These are phyloP conservation scores for Theobroma cacao DNA, from an alignment of 345 rosid genomes.

Conservation along the genomic window DNA sequence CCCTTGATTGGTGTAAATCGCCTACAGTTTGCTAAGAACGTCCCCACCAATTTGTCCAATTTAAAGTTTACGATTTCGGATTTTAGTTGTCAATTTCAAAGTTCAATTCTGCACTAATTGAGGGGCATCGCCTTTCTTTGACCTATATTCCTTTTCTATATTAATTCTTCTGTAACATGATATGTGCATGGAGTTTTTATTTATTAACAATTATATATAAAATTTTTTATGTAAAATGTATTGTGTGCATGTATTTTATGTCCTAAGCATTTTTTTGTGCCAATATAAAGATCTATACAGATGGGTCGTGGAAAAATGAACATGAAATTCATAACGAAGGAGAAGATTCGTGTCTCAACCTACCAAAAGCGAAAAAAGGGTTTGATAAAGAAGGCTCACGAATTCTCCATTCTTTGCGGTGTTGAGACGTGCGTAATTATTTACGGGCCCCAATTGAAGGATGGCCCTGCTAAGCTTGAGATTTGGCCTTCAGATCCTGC, in stretches of 20 bases:
- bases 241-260: not conserved
- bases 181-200: too few species aligned
- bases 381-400: slow-evolving; percentile 31
- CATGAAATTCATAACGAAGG: slow-evolving; percentile 12
- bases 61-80: not conserved
- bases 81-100: not conserved
- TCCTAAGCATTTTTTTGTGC: too few species aligned
- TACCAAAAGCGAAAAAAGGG: slow-evolving; percentile 34
- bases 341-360: slow-evolving; percentile 30
- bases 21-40: too few species aligned
- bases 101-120: not conserved
- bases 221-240: too few species aligned
- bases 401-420: slow-evolving; percentile 38
- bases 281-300: not conserved
- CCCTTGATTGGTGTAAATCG: too few species aligned
- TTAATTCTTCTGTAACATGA: too few species aligned
- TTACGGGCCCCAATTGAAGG: slow-evolving; percentile 24
- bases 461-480: slow-evolving; percentile 19
- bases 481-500: slow-evolving; percentile 27
- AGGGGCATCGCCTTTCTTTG: not conserved
- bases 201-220: too few species aligned
- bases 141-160: too few species aligned
- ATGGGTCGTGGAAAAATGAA: slow-evolving; percentile 27
- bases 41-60: not conserved
- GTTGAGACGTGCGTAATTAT: slow-evolving; percentile 33